Conservation (phyloP, 139 green algal species). For the Spirogloea muscicola region DNA sequence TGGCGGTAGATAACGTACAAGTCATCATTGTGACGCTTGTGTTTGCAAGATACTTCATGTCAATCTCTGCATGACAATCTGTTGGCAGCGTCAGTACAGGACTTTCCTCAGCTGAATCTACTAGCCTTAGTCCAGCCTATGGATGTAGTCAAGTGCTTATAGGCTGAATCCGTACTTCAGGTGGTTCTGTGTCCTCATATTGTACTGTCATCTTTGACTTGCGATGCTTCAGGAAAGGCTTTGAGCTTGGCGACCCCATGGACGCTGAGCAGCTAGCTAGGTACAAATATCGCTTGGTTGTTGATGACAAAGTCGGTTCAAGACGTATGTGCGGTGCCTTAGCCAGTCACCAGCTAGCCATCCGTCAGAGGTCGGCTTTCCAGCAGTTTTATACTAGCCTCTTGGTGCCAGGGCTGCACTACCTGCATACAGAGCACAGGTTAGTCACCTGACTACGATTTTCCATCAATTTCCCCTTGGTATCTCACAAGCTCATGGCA, state of each 20-base stretch:
- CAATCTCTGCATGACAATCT: no score
- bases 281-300: slow-evolving; percentile 22
- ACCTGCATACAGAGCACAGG: not conserved
- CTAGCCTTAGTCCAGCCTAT: no score
- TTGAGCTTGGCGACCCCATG: not conserved
- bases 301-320: slow-evolving; percentile 16
- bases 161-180: no score
- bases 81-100: no score
- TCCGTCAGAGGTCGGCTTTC: slow-evolving; percentile 19
- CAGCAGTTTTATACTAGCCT: slow-evolving; percentile 15
- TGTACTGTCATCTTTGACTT: no score
- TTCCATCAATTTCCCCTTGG: not conserved
- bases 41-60: no score
- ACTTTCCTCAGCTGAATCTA: no score
- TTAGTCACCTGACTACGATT: not conserved
- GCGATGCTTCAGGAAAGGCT: slow-evolving; percentile 13
- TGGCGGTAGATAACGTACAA: no score
- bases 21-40: no score
- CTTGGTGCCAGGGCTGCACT: slow-evolving; percentile 18
- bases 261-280: not conserved
- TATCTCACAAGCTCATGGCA: not conserved
- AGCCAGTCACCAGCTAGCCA: not conserved
- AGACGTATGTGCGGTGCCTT: slow-evolving; percentile 11
- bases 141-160: no score
- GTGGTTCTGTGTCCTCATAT: no score